These are phyloP conservation scores for Pleurotus giganteus DNA, from an alignment of 768 basidiomycete species.

Conservation along the genomic window DNA sequence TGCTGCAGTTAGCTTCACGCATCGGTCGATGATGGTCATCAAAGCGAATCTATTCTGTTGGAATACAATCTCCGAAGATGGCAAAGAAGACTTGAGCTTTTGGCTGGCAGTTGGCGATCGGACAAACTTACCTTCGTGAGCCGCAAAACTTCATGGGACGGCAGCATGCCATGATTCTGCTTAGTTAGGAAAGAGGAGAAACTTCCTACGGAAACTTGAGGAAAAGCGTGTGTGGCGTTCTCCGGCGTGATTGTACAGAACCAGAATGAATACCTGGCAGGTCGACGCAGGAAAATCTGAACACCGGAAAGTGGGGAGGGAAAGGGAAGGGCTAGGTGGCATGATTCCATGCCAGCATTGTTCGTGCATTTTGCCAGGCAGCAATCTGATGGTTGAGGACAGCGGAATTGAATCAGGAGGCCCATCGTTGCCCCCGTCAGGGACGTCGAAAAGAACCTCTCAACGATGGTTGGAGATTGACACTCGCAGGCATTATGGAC, in stretches of 20 bases:
- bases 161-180: not conserved
- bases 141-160: not conserved
- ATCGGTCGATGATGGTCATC: not conserved
- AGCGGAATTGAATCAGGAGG: not conserved
- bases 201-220: not conserved
- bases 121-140: not conserved
- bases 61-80: not conserved
- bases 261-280: not conserved
- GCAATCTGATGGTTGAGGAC: constrained; percentile 4
- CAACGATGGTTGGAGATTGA: not conserved
- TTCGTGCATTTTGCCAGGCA: not conserved
- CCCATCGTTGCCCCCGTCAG: not conserved
- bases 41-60: not conserved
- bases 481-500: not conserved
- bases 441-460: not conserved
- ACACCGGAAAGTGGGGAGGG: not conserved
- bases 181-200: not conserved
- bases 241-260: not conserved
- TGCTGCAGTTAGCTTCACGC: not conserved
- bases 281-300: not conserved
- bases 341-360: not conserved
- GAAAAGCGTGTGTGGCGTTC: not conserved
- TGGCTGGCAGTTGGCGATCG: not conserved
- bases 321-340: not conserved
- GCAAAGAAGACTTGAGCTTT: not conserved